Conservation (phyloP, 2,329 filamentous ascomycete genomes). For the Fusarium clavum region DNA sequence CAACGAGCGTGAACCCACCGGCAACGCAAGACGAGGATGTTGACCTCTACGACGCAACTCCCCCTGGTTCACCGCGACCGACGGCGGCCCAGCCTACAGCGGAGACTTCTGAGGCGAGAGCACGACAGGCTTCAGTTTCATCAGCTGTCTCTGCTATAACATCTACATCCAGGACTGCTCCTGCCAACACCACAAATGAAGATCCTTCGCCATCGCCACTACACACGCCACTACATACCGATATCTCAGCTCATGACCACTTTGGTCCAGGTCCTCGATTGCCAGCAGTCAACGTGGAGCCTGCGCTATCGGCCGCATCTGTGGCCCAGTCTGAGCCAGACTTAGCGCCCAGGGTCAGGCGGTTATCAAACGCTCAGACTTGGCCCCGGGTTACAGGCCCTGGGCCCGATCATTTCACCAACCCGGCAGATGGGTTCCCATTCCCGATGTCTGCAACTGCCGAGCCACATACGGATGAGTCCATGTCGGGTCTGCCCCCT, state of each 20-base stretch:
- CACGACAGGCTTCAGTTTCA: constrained; percentile 32
- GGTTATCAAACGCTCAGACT: constrained; percentile 55
- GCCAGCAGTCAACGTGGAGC: constrained; percentile 48
- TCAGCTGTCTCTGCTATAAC: constrained; percentile 24
- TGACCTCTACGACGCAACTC: constrained; percentile 62
- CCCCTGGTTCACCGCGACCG: constrained; percentile 56
- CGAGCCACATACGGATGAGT: constrained; percentile 46
- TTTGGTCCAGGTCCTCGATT: constrained; percentile 28
- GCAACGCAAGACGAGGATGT: constrained; percentile 51
- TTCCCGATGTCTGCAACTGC: constrained; percentile 55
- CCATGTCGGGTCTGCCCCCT: constrained; percentile 53
- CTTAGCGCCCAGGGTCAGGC: constrained; percentile 42
- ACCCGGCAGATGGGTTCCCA: constrained; percentile 51
- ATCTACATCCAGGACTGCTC: constrained; percentile 26
- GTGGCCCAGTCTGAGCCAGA: constrained; percentile 21
- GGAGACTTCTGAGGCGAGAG: constrained; percentile 7
- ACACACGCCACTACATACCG: constrained; percentile 13
- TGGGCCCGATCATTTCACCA: constrained; percentile 40
- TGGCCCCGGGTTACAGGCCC: constrained; percentile 58
- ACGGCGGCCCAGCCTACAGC: constrained; percentile 9
- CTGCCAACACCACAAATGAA: constrained; percentile 11
- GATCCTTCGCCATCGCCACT: constrained; percentile 14
- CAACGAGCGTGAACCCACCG: constrained; percentile 51
- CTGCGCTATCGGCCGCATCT: constrained; percentile 42
- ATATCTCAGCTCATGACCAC: constrained; percentile 13